phyloP scores from a whole-genome alignment of 2,329 filamentous ascomycete species.

The Fusarium sp. region DNA sequence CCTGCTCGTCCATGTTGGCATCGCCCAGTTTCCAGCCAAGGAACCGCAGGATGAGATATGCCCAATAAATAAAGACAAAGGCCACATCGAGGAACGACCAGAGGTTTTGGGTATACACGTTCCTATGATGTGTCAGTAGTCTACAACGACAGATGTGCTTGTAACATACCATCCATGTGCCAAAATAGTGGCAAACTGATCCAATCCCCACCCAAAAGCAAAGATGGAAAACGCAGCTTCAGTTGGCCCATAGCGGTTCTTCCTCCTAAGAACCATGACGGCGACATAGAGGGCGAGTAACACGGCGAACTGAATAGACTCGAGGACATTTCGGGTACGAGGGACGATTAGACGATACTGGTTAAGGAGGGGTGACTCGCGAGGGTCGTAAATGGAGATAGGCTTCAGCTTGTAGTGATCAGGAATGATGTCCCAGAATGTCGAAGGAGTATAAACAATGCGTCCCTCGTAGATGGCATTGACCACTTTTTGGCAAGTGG shows the following conservation, averaged over 20 bases:
- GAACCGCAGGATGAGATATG: conserved; percentile 76
- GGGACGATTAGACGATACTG: conserved; percentile 89
- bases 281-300: conserved; percentile 75
- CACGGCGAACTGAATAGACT: conserved; percentile 77
- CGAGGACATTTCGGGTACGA: conserved; percentile 78
- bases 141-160: not conserved
- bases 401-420: conserved; percentile 88
- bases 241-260: conserved; percentile 63
- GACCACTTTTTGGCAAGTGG: conserved; percentile 83
- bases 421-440: conserved; percentile 84
- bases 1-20: conserved; percentile 68
- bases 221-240: conserved; percentile 79
- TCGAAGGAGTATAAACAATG: conserved; percentile 83
- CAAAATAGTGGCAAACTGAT: conserved; percentile 80
- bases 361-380: conserved; percentile 79
- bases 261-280: conserved; percentile 76
- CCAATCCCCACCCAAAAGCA: conserved; percentile 80
- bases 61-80: conserved; percentile 77
- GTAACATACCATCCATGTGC: conserved; percentile 72
- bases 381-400: conserved; percentile 82
- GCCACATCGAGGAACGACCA: conserved; percentile 89
- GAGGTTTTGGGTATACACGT: conserved; percentile 86
- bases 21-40: conserved; percentile 66
- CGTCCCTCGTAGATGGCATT: conserved; percentile 84
- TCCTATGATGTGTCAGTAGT: conserved; percentile 58